Conservation (phyloP, 75 land plant species). For the Isoetes taiwanensis region DNA sequence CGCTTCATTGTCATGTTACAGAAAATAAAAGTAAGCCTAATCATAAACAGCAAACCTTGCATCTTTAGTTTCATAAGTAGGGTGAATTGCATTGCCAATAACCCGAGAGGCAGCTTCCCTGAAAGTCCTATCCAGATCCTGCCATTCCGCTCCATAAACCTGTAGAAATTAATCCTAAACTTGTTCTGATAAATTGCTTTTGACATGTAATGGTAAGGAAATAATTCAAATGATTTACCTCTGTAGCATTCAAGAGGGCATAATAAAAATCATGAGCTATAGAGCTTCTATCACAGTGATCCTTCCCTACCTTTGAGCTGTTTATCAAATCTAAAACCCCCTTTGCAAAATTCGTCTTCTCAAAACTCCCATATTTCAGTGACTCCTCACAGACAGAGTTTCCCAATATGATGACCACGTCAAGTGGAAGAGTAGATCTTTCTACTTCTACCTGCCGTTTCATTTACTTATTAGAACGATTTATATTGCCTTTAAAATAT, state of each 20-base stretch:
- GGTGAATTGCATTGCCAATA: conserved; percentile 17
- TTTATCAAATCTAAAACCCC: conserved; percentile 20
- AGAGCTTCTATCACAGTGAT: conserved; percentile 25
- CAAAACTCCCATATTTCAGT: conserved; percentile 33
- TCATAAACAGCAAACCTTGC: conserved; percentile 15
- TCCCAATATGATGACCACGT: conserved; percentile 19
- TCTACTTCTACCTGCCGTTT: conserved; percentile 21
- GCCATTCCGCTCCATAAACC: conserved; percentile 14
- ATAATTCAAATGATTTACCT: conserved; percentile 9
- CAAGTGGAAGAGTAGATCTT: conserved; percentile 26
- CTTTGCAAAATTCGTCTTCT: conserved; percentile 20
- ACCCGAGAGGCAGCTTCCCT: conserved; percentile 23
- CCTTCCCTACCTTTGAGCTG: conserved; percentile 25
- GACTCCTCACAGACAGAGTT: conserved; percentile 19
- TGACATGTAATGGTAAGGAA: neutral
- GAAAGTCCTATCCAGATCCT: conserved; percentile 12
- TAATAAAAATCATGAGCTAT: conserved; percentile 31
- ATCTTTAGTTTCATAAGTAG: conserved; percentile 13
- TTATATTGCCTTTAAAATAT: no score
- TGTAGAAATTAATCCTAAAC: conserved; percentile 9
- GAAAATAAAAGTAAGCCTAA: no score
- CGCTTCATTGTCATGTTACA: neutral
- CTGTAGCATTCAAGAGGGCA: conserved; percentile 17
- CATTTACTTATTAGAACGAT: no score
- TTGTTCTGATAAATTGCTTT: conserved; percentile 3